Evolutionary conservation across 2,329 filamentous ascomycete species (phyloP), one percentile per base, ranked within the genome.

Genomic region (Fusarium hainanense): DNA sequence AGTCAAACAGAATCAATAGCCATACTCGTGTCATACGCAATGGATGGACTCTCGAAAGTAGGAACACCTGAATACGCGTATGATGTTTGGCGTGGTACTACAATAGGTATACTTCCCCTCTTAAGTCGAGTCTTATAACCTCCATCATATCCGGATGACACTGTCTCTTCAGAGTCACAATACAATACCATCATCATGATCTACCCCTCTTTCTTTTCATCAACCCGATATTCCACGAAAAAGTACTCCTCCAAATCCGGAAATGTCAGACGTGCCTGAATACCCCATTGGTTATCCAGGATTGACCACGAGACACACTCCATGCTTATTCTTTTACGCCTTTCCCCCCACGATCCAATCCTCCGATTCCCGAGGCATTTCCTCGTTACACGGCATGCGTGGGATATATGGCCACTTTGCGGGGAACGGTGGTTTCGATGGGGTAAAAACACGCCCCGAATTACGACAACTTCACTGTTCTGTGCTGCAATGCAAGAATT

Each of bases 401-500:
- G 56, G 46, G 55, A 66, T 61, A 56, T 57, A 51, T 52, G 46
- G 51, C 42, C 56, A 54, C 32, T 63, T 41, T 73, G 68, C 59
- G 62, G 65, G 71, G 66, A 65, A 65, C 12, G 28, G 44, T 42
- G 63, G 69, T 65, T 73, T 70, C 37, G 20, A 74, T 73, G 66
- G 68, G 63, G 65, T 71, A 73, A 71, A 62, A 62, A 18, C 12
- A 55, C 41, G 27, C 42, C 34, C 18, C 34, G 34, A 37, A 37
- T 37, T 37, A 37, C 34, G 34, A 37, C 34, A 6, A 4, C 34
- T 37, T 37, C 34, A 37, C 5, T n/a, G 6, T 7, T 50, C 13
- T 41, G 23, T 46, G n/a, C 6, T n/a, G 25, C 27, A 28, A 8
- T 28, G 49, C 9, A 34, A 32, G 7, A 28, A 34, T 34, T 25